Base-by-base conservation (phyloP, 108 stramenopile species). In the Pseudonitzschia delicatissima region DNA sequence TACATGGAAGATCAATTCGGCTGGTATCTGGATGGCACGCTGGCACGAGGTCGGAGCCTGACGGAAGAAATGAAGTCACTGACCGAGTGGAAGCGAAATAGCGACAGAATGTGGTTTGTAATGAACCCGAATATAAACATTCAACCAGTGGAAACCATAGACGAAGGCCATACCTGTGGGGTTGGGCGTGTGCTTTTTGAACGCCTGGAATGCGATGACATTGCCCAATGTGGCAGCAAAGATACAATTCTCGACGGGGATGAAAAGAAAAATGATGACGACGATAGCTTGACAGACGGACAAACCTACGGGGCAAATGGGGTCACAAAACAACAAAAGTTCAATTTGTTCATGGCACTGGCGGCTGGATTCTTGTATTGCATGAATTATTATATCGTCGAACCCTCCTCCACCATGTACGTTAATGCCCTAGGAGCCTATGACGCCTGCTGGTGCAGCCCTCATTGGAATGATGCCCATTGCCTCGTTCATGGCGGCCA, bases 371-470 rank as follows among this genome's bases (percentile, higher is more conserved):
- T 96, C 62, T 70, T 95, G 31, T 96, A 93, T 77, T 88, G 90
- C 80, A 87, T 84, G 82, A 94, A 94, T 74, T 92, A 96, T 66
- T 94, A 96, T 83, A 92, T 96, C 58, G 91, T 94, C 31, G 91
- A 91, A 53, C 96, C 96, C 18, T 84, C 82, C 11, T 80, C 80
- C 67, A 87, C 84, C 21, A 79, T 83, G 70, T 96, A 96, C 67
- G 81, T 83, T 47, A 90, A 86, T 45, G 78, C 73, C 7, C 70
- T 96, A 61, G 93, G 93, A 17, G 88, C 82, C 11, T 60, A 48
- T 4, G 53, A 55, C 32, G 86, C 92, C n/a, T 32, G 71, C 86
- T 47, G 80, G 89, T 6, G 93, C 92, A 1, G 53, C 87, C 1
- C 67, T 96, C 34, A 93, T 96, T 55, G 96, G 93, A 18, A 92